Evolutionary conservation across 306 rosid species (phyloP).

Genomic region (Cajanus cajan): DNA sequence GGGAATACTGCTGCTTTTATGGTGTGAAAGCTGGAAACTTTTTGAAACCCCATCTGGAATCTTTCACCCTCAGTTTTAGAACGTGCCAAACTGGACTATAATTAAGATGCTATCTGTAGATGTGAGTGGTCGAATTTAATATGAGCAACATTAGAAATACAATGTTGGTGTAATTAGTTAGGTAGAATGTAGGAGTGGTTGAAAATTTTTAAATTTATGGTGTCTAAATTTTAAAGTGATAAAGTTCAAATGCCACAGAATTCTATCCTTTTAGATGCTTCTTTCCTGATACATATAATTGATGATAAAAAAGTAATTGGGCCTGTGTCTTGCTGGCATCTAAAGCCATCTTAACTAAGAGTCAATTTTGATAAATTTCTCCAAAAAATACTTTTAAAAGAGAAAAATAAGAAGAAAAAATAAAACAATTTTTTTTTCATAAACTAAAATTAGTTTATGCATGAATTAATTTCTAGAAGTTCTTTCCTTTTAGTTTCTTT

Average conservation of each 20-base stretch:
- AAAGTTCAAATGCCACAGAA: background rate
- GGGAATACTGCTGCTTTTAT: slow-evolving; percentile 24
- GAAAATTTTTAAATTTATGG: slow-evolving; percentile 4
- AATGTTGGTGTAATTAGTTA: slow-evolving; percentile 2
- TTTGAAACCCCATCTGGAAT: background rate
- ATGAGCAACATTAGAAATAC: background rate
- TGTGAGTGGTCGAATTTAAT: background rate
- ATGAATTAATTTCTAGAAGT: too few species aligned
- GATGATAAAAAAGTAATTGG: background rate
- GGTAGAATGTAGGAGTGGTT: background rate
- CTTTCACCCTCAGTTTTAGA: background rate
- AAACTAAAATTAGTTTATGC: too few species aligned
- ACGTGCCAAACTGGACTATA: background rate
- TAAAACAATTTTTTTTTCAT: too few species aligned
- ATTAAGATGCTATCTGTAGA: background rate
- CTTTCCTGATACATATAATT: background rate
- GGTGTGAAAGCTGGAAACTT: background rate
- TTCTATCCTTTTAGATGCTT: background rate
- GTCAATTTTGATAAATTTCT: too few species aligned
- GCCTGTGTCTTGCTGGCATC: background rate
- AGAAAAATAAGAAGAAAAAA: too few species aligned
- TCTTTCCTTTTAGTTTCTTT: too few species aligned
- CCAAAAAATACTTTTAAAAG: too few species aligned
- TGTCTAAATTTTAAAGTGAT: background rate
- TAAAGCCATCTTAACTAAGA: background rate